Percentiles rank a stretch among this genome's conserved stretches.
phyloP scores from a whole-genome alignment of 2,329 filamentous ascomycete species.

The Penicillium crustosum region DNA sequence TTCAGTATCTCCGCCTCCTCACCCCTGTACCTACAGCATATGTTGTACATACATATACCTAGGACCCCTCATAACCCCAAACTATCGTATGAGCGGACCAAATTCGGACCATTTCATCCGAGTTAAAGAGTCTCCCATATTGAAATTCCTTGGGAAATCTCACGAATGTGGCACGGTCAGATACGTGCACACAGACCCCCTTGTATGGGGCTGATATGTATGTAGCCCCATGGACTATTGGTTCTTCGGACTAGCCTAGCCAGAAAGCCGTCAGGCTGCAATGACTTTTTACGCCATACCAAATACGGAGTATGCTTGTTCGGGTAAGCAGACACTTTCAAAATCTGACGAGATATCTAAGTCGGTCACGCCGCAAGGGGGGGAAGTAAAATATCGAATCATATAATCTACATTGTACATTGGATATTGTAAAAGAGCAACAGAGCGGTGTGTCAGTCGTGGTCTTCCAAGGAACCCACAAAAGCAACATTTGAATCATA shows the following conservation, averaged over 20 bases:
- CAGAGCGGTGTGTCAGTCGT: neutral
- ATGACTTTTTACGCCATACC: neutral
- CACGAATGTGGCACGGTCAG: neutral
- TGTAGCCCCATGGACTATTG: too few relatives aligned
- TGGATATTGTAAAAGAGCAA: neutral
- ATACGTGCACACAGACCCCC: neutral
- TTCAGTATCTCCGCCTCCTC: neutral
- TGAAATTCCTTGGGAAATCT: neutral
- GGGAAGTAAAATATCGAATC: neutral
- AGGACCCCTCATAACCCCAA: neutral
- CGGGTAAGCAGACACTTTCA: neutral
- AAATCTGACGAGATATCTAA: neutral
- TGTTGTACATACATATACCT: neutral
- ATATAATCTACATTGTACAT: conserved; percentile 3
- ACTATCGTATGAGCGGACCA: neutral
- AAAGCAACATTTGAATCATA: neutral
- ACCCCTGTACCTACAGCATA: neutral
- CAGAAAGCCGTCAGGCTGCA: neutral
- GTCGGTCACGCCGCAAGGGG: neutral
- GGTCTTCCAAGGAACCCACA: neutral
- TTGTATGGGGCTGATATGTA: neutral
- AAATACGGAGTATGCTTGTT: neutral
- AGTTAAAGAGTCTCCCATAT: neutral
- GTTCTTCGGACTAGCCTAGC: neutral
- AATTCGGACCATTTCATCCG: conserved; percentile 23